These are phyloP conservation scores for Eutrema japonicum DNA, from an alignment of 345 rosid species.

Conservation along the genomic window DNA sequence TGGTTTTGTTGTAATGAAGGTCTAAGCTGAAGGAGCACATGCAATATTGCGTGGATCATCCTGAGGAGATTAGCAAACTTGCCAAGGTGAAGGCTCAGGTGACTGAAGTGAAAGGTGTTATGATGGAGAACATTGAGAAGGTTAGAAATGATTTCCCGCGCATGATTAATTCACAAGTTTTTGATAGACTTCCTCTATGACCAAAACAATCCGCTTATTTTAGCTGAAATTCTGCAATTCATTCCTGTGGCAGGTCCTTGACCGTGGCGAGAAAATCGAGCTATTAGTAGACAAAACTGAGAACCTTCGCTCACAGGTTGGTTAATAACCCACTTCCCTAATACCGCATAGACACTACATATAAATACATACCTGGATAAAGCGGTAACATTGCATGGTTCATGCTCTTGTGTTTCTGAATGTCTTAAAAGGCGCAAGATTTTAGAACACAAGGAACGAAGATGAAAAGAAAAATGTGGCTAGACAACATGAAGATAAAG, in stretches of 20 bases:
- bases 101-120: slow-evolving; percentile 94
- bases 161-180: not conserved
- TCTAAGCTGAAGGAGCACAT: slow-evolving; percentile 85
- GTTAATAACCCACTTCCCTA: slow-evolving; percentile 43
- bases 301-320: slow-evolving; percentile 93
- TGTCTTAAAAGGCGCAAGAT: slow-evolving; percentile 78
- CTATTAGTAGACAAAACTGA: slow-evolving; percentile 95
- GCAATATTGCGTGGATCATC: slow-evolving; percentile 88
- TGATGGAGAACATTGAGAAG: slow-evolving; percentile 99
- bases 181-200: not conserved
- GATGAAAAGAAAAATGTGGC: slow-evolving; percentile 88
- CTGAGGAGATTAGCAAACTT: slow-evolving; percentile 91
- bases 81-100: slow-evolving; percentile 98
- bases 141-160: slow-evolving; percentile 30
- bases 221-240: slow-evolving; percentile 18
- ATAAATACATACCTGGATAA: not conserved
- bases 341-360: not conserved
- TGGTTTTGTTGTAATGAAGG: slow-evolving; percentile 47
- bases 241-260: slow-evolving; percentile 66
- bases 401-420: not conserved
- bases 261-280: slow-evolving; percentile 98
- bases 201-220: not conserved
- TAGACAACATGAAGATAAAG: slow-evolving; percentile 93
- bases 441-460: slow-evolving; percentile 91
- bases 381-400: slow-evolving; percentile 9